Conservation (phyloP, 2,329 filamentous ascomycete species). For the Penicillium sp. region DNA sequence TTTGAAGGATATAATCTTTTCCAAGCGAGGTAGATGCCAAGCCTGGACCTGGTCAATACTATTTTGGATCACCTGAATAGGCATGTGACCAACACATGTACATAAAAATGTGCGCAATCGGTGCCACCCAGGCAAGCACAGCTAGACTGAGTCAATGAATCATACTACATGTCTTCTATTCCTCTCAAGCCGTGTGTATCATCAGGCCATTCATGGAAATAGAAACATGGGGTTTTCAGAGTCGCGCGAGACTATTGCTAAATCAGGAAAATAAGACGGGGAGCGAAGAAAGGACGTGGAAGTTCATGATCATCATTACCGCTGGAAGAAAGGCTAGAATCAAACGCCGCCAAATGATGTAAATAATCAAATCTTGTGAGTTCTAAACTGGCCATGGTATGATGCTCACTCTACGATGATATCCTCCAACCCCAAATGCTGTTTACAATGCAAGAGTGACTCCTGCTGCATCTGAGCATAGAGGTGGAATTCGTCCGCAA, state of each 20-base stretch:
- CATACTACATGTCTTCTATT: neutral
- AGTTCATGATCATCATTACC: neutral
- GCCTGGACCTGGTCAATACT: neutral
- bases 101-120: too few species aligned
- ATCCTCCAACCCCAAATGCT: slow-evolving; percentile 10
- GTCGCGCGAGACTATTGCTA: neutral
- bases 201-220: neutral
- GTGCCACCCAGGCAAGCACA: too few species aligned
- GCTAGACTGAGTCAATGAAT: too few species aligned
- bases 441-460: slow-evolving; percentile 23
- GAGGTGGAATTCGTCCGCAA: slow-evolving; percentile 28
- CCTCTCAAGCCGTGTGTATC: too few species aligned
- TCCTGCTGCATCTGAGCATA: slow-evolving; percentile 26
- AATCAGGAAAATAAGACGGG: neutral
- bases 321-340: neutral
- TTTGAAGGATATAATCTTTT: neutral
- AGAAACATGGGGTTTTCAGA: neutral
- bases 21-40: neutral
- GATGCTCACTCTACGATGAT: slow-evolving; percentile 1
- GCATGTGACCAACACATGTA: too few species aligned
- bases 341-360: neutral
- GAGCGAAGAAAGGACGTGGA: neutral
- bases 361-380: neutral
- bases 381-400: neutral
- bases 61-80: neutral